These are phyloP conservation scores for Pleurotus djamor DNA, from an alignment of 768 basidiomycete species.

Conservation along the genomic window DNA sequence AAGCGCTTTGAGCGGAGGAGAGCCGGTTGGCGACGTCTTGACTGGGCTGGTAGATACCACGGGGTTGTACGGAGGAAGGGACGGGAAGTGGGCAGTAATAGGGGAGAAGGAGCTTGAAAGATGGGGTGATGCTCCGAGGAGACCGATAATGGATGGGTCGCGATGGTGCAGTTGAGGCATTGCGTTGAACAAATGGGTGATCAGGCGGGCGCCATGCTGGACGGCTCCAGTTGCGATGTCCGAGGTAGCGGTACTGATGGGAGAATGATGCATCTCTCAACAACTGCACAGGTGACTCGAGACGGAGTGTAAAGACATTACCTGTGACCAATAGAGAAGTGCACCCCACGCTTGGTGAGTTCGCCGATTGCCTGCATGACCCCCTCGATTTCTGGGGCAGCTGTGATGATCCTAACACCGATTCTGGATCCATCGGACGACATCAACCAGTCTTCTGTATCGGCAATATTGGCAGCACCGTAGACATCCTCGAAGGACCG, in stretches of 20 bases:
- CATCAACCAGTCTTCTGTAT: slow-evolving; percentile 70
- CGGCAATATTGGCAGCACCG: slow-evolving; percentile 59
- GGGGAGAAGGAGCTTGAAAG: slow-evolving; percentile 40
- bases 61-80: slow-evolving; percentile 1
- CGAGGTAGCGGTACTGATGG: slow-evolving; percentile 66
- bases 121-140: slow-evolving; percentile 76
- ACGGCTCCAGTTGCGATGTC: slow-evolving; percentile 72
- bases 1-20: slow-evolving; percentile 13
- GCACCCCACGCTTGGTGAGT: slow-evolving; percentile 61
- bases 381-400: slow-evolving; percentile 84
- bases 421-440: slow-evolving; percentile 36
- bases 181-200: slow-evolving; percentile 92
- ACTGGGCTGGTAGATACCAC: neutral
- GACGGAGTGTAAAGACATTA: slow-evolving; percentile 19
- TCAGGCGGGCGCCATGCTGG: slow-evolving; percentile 71
- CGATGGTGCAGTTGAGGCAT: slow-evolving; percentile 91
- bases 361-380: slow-evolving; percentile 69
- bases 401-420: slow-evolving; percentile 79
- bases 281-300: neutral
- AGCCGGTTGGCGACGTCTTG: slow-evolving; percentile 1
- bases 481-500: slow-evolving; percentile 74
- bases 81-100: slow-evolving; percentile 10
- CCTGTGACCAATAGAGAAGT: slow-evolving; percentile 91
- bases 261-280: neutral
- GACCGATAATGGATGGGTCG: slow-evolving; percentile 88